Evolutionary conservation across 805 yeast species (phyloP).

Genomic region (Myxozyma monticola): DNA sequence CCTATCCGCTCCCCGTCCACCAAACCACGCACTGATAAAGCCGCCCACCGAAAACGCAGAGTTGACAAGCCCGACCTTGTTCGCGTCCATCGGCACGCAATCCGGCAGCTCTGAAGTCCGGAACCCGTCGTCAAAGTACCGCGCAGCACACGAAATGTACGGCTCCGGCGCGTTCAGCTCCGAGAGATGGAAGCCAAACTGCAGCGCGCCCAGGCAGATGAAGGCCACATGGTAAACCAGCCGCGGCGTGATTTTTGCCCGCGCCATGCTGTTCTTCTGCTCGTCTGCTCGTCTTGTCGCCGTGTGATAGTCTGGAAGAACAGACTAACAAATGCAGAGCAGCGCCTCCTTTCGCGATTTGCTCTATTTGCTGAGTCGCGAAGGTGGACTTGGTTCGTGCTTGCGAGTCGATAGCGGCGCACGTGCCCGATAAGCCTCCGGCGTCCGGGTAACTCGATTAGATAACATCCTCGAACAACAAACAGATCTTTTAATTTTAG

Average conservation of each 20-base stretch:
- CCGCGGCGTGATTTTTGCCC: constrained; percentile 22
- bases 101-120: constrained; percentile 39
- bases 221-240: constrained; percentile 41
- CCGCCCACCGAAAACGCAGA: constrained; percentile 86
- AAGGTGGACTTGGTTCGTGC: too few relatives aligned
- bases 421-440: too few relatives aligned
- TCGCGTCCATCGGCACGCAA: constrained; percentile 60
- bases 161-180: constrained; percentile 86
- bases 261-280: too few relatives aligned
- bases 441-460: too few relatives aligned
- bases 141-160: constrained; percentile 25
- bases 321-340: too few relatives aligned
- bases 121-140: constrained; percentile 8
- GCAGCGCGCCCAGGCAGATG: constrained; percentile 76
- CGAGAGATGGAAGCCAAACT: constrained; percentile 91
- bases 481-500: too few relatives aligned
- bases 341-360: too few relatives aligned
- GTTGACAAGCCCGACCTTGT: constrained; percentile 69
- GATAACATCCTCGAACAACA: too few relatives aligned
- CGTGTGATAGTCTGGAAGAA: too few relatives aligned
- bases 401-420: too few relatives aligned
- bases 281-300: too few relatives aligned
- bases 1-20: constrained; percentile 63
- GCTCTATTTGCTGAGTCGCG: too few relatives aligned
- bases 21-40: constrained; percentile 65